These are phyloP conservation scores for Pachysolen tannophilus DNA, from an alignment of 805 yeast genomes.

Conservation along the genomic window DNA sequence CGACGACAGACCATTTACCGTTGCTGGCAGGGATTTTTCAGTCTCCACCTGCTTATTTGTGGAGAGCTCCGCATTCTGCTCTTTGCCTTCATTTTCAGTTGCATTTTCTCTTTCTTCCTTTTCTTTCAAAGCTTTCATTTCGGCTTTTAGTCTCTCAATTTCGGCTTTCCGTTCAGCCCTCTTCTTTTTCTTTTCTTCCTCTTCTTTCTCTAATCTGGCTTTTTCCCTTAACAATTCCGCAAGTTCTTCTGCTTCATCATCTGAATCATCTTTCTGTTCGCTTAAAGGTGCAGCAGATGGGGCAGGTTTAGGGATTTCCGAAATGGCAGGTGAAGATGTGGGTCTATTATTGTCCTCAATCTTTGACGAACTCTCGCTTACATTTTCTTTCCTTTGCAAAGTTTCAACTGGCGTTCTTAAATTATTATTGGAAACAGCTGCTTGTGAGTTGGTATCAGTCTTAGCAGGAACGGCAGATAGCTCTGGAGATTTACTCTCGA, in stretches of 20 bases:
- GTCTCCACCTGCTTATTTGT: no score
- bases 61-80: slow-evolving; percentile 10
- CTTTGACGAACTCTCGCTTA: no score
- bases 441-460: background rate
- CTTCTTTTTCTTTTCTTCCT: slow-evolving; percentile 43
- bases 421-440: background rate
- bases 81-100: slow-evolving; percentile 23
- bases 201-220: slow-evolving; percentile 22
- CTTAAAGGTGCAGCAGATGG: slow-evolving; percentile 8
- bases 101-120: slow-evolving; percentile 44
- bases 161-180: slow-evolving; percentile 43
- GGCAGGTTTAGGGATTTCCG: slow-evolving; percentile 7
- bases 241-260: slow-evolving; percentile 8
- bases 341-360: background rate
- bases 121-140: slow-evolving; percentile 20
- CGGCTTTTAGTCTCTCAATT: slow-evolving; percentile 30
- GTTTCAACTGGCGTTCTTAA: slow-evolving; percentile 2
- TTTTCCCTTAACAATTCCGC: slow-evolving; percentile 4
- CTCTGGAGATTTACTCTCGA: background rate
- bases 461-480: background rate
- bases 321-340: slow-evolving; percentile 14
- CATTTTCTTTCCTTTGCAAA: background rate
- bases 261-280: background rate
- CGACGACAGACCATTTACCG: no score
- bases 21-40: slow-evolving; percentile 13